Evolutionary conservation across 768 basidiomycete species (phyloP).

Genomic region (Mycena vulgaris): DNA sequence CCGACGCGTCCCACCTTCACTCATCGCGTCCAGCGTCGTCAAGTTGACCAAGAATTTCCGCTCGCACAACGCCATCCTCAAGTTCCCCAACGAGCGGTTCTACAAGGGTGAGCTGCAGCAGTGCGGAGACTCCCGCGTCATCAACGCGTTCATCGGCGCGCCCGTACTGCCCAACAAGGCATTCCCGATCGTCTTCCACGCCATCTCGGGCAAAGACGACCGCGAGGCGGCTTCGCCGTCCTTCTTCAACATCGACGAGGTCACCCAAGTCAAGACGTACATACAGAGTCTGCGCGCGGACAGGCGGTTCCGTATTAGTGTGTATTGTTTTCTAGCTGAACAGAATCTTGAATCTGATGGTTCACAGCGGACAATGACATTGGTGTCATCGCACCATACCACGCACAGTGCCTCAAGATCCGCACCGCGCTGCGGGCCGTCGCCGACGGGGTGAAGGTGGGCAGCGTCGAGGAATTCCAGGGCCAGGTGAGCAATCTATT

Average conservation of each 20-base stretch:
- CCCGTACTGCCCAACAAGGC: slow-evolving; percentile 58
- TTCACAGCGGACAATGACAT: slow-evolving; percentile 65
- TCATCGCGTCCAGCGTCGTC: slow-evolving; percentile 61
- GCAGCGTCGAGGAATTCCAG: slow-evolving; percentile 78
- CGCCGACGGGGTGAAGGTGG: slow-evolving; percentile 67
- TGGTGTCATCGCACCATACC: slow-evolving; percentile 75
- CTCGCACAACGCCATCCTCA: slow-evolving; percentile 72
- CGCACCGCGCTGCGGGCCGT: slow-evolving; percentile 52
- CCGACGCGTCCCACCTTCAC: not conserved
- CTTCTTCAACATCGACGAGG: slow-evolving; percentile 79
- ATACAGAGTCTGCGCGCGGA: slow-evolving; percentile 54
- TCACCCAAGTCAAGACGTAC: slow-evolving; percentile 67
- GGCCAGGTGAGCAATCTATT: slow-evolving; percentile 61
- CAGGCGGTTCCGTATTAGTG: slow-evolving; percentile 59
- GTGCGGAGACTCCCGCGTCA: slow-evolving; percentile 59
- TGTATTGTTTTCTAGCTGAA: slow-evolving; percentile 28
- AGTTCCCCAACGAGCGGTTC: slow-evolving; percentile 74
- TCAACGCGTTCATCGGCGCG: slow-evolving; percentile 57
- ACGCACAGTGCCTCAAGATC: slow-evolving; percentile 70
- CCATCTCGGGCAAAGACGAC: slow-evolving; percentile 71
- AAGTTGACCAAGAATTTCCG: slow-evolving; percentile 78
- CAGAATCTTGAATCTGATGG: not conserved
- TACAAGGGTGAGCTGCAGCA: slow-evolving; percentile 68
- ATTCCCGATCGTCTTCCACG: slow-evolving; percentile 78
- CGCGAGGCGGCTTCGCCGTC: slow-evolving; percentile 80